Evolutionary conservation across 2,329 filamentous ascomycete genomes (phyloP), one percentile per base, ranked within the genome.

Genomic region (Botrytis fabae): DNA sequence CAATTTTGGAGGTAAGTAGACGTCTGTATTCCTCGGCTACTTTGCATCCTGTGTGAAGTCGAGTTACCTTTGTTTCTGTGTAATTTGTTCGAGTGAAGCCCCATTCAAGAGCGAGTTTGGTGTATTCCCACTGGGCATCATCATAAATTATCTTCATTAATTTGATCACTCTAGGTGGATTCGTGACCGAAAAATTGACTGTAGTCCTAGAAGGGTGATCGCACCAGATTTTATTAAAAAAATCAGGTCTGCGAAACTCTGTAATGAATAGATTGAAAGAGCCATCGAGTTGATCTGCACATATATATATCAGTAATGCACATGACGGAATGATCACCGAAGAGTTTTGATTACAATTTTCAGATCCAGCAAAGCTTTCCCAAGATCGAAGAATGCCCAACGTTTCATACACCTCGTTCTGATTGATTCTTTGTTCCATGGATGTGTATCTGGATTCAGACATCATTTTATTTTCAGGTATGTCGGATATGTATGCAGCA

Each of bases 111-210:
- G 51, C 51, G 51, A 54, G 51, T 6, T 54, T 54, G 28, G n/a
- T 54, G 51, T 28, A 54, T 28, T 54, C 51, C 51, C 51, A 54
- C 25, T 28, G 51, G 28, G 25, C n/a, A 28, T 54, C 51, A 8
- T 18, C 51, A 12, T 54, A 54, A 28, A 54, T 6, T 28, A 28
- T 0, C 6, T 28, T 54, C 51, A 54, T 54, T 4, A 54, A 54
- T 54, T 54, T 28, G 51, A 54, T 54, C 12, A 54, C 14, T 18
- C 51, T n/a, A 2, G n/a, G 14, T 28, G 51, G 6, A 2, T 18
- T 18, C 28, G 51, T 54, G 7, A 2, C 14, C 1, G 51, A 18
- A 3, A 2, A 0, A 2, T 28, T 9, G 1, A 54, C 14, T 2
- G 6, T 16, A 12, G 14, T 6, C 0, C 0, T 6, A 57, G n/a